A percentile compares a stretch with the other conserved stretches of the same genome.
These are phyloP conservation scores for Talaromyces sp. DNA, from an alignment of 2,329 filamentous ascomycete species.

Conservation along the genomic window DNA sequence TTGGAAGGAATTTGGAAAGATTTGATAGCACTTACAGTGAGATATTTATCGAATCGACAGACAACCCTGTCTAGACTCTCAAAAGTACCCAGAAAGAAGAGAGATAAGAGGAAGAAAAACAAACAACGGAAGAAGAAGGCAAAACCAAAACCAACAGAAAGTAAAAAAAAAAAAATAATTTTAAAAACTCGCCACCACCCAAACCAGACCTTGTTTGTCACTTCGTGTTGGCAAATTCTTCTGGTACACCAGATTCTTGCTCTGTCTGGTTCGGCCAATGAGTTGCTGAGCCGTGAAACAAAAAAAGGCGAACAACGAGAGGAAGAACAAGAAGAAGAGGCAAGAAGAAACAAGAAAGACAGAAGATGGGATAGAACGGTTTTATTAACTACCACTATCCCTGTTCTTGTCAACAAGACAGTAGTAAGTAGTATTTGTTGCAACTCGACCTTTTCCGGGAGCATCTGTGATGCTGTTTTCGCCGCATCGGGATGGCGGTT, in stretches of 20 bases:
- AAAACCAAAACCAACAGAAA: neutral
- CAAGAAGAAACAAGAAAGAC: neutral
- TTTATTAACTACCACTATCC: neutral
- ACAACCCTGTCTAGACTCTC: neutral
- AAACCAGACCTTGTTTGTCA: neutral
- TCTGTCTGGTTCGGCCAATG: neutral
- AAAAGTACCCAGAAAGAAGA: neutral
- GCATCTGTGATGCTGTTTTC: neutral
- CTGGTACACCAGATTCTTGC: neutral
- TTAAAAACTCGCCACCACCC: neutral
- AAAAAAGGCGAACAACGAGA: neutral
- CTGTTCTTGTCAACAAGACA: neutral
- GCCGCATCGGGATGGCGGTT: conserved; percentile 2
- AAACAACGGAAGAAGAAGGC: neutral
- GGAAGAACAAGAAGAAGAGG: neutral
- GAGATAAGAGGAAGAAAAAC: neutral
- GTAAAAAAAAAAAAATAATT: neutral
- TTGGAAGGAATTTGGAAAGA: no score
- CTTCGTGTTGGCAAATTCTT: neutral
- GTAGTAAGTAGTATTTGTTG: neutral
- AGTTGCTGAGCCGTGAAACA: neutral
- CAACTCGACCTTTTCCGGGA: neutral
- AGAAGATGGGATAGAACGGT: neutral
- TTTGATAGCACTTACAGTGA: neutral
- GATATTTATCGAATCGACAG: neutral